phyloP scores from a whole-genome alignment of 148 eudicot genomes.

The Cornus controversa region DNA sequence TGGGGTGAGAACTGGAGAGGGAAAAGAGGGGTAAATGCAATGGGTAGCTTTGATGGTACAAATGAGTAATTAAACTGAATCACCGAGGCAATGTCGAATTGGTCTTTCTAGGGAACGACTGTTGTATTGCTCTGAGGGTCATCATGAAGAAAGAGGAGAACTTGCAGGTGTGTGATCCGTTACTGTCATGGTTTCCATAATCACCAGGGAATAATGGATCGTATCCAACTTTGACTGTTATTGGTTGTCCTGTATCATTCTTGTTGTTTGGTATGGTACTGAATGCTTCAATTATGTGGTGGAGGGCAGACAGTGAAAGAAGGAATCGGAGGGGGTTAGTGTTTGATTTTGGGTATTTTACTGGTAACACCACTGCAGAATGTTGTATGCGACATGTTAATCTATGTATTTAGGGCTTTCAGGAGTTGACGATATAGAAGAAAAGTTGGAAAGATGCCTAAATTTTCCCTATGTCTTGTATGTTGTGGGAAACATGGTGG shows the following conservation, averaged over 20 bases:
- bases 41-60: slow-evolving; percentile 62
- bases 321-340: not conserved
- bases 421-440: slow-evolving; percentile 7
- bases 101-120: not conserved
- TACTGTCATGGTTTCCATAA: not conserved
- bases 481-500: slow-evolving; percentile 5
- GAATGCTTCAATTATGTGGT: slow-evolving; percentile 14
- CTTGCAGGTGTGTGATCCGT: not conserved
- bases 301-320: slow-evolving; percentile 5
- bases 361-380: slow-evolving; percentile 4
- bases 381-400: slow-evolving; percentile 24
- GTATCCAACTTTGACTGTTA: not conserved
- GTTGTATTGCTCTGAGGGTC: not conserved
- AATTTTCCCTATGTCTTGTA: not conserved
- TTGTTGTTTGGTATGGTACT: not conserved
- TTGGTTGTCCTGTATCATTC: slow-evolving; percentile 19
- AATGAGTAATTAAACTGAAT: slow-evolving; percentile 31
- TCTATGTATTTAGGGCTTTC: slow-evolving; percentile 21
- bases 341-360: slow-evolving; percentile 14
- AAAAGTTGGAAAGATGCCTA: slow-evolving; percentile 12
- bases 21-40: slow-evolving; percentile 45
- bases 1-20: slow-evolving; percentile 93
- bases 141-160: not conserved
- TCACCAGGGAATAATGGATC: not conserved
- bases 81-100: not conserved